phyloP scores from a whole-genome alignment of 257 asterid species.

The Vinca minor region DNA sequence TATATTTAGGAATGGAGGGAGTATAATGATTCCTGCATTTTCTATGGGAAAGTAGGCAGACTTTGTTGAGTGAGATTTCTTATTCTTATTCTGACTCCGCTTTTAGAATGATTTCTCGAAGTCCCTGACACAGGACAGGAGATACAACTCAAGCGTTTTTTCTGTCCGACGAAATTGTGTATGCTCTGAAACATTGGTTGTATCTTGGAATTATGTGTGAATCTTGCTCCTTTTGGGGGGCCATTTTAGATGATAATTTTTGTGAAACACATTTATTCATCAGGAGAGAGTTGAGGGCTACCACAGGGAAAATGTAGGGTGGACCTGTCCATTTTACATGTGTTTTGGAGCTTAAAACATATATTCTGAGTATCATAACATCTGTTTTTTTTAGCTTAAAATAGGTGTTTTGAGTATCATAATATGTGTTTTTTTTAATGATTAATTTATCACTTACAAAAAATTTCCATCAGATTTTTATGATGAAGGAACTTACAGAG shows the following conservation, averaged over 20 bases:
- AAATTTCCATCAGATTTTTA: too few species aligned
- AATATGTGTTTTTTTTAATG: too few species aligned
- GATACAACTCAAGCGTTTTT: not conserved
- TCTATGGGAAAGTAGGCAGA: too few species aligned
- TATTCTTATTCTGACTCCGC: not conserved
- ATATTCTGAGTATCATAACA: too few species aligned
- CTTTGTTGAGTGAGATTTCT: not conserved
- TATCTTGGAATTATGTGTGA: not conserved
- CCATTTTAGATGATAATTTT: slow-evolving; percentile 3
- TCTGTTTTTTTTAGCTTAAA: too few species aligned
- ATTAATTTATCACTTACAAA: too few species aligned
- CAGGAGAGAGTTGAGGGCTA: not conserved
- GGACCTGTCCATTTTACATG: too few species aligned
- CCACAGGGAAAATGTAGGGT: too few species aligned
- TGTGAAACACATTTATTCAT: slow-evolving; percentile 8
- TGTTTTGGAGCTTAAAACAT: too few species aligned
- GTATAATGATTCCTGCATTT: not conserved
- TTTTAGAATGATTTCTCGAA: not conserved
- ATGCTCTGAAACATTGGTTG: not conserved
- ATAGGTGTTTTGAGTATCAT: too few species aligned
- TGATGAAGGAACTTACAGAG: too few species aligned
- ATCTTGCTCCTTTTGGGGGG: slow-evolving; percentile 12
- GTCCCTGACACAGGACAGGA: not conserved
- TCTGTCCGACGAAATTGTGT: not conserved
- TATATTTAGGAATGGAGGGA: too few species aligned